Conservation (phyloP, 768 basidiomycete genomes). For the Trametes cubensis region DNA sequence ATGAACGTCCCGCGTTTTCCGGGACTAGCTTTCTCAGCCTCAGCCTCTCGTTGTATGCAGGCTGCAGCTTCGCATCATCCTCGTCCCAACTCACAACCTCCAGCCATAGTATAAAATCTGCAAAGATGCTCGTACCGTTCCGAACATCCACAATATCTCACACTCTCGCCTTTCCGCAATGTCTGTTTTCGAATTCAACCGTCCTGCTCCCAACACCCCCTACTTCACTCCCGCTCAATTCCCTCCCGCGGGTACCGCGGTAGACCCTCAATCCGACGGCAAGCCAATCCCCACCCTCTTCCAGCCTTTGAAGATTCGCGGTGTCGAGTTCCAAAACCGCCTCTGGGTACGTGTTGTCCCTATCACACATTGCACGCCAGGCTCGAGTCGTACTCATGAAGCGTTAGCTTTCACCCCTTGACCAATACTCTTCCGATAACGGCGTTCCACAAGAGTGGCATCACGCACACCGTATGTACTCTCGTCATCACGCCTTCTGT, state of each 20-base stretch:
- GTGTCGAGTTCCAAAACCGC: conserved; percentile 36
- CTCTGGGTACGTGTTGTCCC: conserved; percentile 27
- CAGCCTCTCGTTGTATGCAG: neutral
- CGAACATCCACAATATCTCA: neutral
- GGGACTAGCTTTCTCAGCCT: neutral
- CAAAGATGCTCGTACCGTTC: neutral
- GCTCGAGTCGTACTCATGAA: neutral
- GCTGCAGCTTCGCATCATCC: neutral
- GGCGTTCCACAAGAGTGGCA: conserved; percentile 60
- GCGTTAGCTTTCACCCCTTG: conserved; percentile 52
- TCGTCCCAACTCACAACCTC: neutral
- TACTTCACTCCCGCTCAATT: conserved; percentile 53
- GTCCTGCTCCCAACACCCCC: conserved; percentile 43
- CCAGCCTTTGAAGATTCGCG: conserved; percentile 51
- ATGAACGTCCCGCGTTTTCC: neutral
- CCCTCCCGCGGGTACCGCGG: conserved; percentile 48
- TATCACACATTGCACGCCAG: neutral
- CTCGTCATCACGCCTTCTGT: neutral
- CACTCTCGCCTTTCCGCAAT: neutral
- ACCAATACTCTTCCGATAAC: conserved; percentile 61
- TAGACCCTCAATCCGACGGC: conserved; percentile 44
- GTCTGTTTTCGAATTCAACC: conserved; percentile 33
- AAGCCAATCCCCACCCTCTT: conserved; percentile 49
- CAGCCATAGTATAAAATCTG: neutral
- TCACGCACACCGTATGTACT: conserved; percentile 46